Evolutionary conservation across 257 asterid genomes (phyloP).

Genomic region (Fraxinus pennsylvanica): DNA sequence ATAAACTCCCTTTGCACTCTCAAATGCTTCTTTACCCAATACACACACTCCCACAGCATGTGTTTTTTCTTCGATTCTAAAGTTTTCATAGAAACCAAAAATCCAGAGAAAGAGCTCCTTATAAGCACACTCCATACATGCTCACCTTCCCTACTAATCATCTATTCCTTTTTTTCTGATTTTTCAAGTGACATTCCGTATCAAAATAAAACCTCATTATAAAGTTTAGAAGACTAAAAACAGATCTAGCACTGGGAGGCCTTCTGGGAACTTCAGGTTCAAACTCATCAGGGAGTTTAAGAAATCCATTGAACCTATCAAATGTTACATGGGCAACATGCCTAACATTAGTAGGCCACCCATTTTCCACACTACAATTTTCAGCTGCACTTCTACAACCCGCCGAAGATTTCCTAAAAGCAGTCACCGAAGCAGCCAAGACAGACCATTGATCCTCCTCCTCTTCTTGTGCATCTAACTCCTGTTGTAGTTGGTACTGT

Average conservation of each 20-base stretch:
- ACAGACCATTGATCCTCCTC: conserved; percentile 35
- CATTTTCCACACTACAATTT: conserved; percentile 48
- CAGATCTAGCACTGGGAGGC: conserved; percentile 71
- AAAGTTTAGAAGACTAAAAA: neutral
- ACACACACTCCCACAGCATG: neutral
- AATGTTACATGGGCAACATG: conserved; percentile 71
- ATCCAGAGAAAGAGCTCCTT: neutral
- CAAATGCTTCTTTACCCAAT: no score
- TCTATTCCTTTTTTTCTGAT: neutral
- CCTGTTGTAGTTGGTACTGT: conserved; percentile 14
- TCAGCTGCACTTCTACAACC: conserved; percentile 37
- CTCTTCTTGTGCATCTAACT: conserved; percentile 21
- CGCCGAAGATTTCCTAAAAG: conserved; percentile 52
- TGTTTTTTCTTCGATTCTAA: no score
- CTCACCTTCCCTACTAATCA: neutral
- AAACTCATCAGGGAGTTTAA: conserved; percentile 65
- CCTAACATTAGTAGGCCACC: conserved; percentile 56
- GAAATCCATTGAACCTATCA: conserved; percentile 64
- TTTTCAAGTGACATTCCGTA: neutral
- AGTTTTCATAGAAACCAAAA: neutral
- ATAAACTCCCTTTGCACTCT: no score
- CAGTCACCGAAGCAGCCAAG: conserved; percentile 39
- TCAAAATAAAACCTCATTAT: neutral
- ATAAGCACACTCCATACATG: neutral
- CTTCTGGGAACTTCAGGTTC: conserved; percentile 64